Percentiles rank a stretch among this genome's conserved stretches.
Conservation (phyloP, 139 green algal species). For the Asterochloris sp. region DNA sequence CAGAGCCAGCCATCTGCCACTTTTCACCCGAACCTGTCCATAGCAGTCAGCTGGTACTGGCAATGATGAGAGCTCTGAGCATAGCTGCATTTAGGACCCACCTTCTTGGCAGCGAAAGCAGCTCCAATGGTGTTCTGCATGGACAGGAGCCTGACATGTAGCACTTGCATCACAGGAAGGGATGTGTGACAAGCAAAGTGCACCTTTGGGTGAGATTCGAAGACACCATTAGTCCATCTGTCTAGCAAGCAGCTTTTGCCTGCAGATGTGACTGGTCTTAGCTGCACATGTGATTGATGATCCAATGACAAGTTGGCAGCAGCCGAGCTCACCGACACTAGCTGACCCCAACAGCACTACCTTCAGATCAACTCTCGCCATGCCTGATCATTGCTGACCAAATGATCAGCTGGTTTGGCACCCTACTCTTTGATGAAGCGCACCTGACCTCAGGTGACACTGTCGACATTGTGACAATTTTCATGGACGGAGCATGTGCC, state of each 20-base stretch:
- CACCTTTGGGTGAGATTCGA: slow-evolving; percentile 8
- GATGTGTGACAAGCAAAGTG: too few species aligned
- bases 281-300: background rate
- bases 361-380: slow-evolving; percentile 28
- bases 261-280: background rate
- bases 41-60: too few species aligned
- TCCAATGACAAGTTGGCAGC: background rate
- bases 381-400: background rate
- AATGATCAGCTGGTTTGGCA: too few species aligned
- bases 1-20: slow-evolving; percentile 15
- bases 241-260: slow-evolving; percentile 28
- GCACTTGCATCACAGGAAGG: too few species aligned
- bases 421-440: too few species aligned
- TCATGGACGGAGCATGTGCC: too few species aligned
- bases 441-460: too few species aligned
- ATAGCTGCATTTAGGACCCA: background rate
- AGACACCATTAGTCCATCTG: slow-evolving; percentile 16
- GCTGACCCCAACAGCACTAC: slow-evolving; percentile 17
- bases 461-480: too few species aligned
- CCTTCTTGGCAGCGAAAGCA: slow-evolving; percentile 33
- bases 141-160: too few species aligned
- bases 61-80: background rate
- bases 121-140: slow-evolving; percentile 25
- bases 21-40: slow-evolving; percentile 6
- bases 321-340: slow-evolving; percentile 6